These are phyloP conservation scores for Meyerozyma athensensis DNA, from an alignment of 1,139 yeast genomes.

Conservation along the genomic window DNA sequence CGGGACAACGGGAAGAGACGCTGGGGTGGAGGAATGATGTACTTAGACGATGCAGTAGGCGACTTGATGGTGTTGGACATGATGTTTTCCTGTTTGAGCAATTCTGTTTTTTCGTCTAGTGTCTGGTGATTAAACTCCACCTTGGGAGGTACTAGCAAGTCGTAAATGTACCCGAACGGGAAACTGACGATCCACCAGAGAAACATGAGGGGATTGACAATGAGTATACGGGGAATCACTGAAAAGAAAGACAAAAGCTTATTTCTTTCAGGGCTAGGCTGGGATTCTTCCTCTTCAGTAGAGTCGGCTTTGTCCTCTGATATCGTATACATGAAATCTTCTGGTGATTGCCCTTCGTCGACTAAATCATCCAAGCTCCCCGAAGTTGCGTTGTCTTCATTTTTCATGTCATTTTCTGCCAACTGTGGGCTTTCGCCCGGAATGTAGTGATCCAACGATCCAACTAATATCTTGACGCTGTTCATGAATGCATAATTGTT, in stretches of 20 bases:
- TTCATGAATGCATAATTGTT: slow-evolving; percentile 22
- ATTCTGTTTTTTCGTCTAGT: slow-evolving; percentile 38
- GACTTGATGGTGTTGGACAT: slow-evolving; percentile 49
- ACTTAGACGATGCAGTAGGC: slow-evolving; percentile 49
- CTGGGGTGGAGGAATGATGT: slow-evolving; percentile 46
- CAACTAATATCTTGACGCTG: slow-evolving; percentile 34
- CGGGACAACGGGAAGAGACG: slow-evolving; percentile 40
- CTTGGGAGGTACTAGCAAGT: slow-evolving; percentile 10
- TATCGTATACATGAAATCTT: neutral
- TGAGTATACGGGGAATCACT: slow-evolving; percentile 30
- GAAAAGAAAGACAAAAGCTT: neutral
- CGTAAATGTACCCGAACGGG: slow-evolving; percentile 41
- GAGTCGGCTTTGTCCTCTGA: neutral
- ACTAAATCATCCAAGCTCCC: no score
- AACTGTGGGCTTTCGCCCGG: slow-evolving; percentile 11
- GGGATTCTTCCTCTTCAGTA: neutral
- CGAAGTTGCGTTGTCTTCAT: no score
- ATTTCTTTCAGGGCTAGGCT: neutral
- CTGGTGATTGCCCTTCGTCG: neutral
- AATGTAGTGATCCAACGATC: slow-evolving; percentile 31
- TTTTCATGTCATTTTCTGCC: neutral
- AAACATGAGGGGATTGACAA: slow-evolving; percentile 41
- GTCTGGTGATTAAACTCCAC: neutral
- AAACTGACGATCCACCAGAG: slow-evolving; percentile 42
- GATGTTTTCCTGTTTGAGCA: slow-evolving; percentile 35